Conservation (phyloP, 2,329 filamentous ascomycete species). For the Paracorniculantispora psalliotae region DNA sequence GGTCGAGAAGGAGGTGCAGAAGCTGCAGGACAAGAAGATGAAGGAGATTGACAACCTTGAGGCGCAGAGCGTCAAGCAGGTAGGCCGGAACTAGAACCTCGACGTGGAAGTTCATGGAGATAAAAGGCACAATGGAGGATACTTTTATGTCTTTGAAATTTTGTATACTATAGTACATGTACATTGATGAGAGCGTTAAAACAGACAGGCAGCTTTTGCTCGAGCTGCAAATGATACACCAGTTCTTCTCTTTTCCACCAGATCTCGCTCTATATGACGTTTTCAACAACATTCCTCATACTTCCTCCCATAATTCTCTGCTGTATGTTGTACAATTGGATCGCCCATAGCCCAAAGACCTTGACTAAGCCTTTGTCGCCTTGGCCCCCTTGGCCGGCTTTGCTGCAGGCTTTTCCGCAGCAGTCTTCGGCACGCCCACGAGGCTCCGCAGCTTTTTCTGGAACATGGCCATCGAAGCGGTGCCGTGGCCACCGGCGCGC, state of each 20-base stretch:
- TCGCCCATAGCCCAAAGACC: neutral
- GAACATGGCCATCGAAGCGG: conserved; percentile 31
- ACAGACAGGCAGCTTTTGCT: neutral
- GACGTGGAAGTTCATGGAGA: neutral
- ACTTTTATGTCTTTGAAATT: neutral
- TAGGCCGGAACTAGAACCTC: conserved; percentile 24
- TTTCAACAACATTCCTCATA: neutral
- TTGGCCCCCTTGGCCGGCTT: conserved; percentile 3
- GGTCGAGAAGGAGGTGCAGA: conserved; percentile 43
- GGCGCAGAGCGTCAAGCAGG: conserved; percentile 41
- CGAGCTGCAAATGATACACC: conserved; percentile 3
- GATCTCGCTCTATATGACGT: neutral
- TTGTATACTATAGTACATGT: conserved; percentile 16
- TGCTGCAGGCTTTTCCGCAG: neutral
- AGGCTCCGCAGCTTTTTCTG: conserved; percentile 35
- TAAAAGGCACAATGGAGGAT: neutral
- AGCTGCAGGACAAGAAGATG: conserved; percentile 50
- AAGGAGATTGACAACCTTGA: conserved; percentile 45
- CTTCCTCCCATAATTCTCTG: neutral
- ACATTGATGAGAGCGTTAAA: conserved; percentile 11
- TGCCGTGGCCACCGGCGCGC: conserved; percentile 32
- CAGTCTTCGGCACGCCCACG: conserved; percentile 8
- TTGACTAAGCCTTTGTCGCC: conserved; percentile 1
- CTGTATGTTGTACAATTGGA: neutral
- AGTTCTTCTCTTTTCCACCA: neutral